phyloP scores from a whole-genome alignment of 2,329 filamentous ascomycete genomes.

The Penicillium rolfsii region DNA sequence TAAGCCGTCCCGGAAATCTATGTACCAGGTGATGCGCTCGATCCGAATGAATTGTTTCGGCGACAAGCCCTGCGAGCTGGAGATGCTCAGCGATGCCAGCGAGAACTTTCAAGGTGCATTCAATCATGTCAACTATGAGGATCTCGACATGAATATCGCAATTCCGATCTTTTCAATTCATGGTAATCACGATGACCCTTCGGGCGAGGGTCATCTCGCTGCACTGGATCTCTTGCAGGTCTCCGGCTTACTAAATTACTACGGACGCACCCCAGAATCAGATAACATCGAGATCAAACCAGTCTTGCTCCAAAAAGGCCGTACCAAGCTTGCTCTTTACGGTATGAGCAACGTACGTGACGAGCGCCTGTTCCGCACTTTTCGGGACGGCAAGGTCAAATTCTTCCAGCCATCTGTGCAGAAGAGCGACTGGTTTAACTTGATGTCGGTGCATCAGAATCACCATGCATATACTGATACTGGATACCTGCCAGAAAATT shows the following conservation, averaged over 20 bases:
- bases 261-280: constrained; percentile 84
- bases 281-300: constrained; percentile 94
- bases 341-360: constrained; percentile 96
- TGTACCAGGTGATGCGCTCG: constrained; percentile 97
- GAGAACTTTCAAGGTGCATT: constrained; percentile 90
- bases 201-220: constrained; percentile 90
- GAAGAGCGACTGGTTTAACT: constrained; percentile 89
- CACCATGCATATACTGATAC: constrained; percentile 90
- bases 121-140: constrained; percentile 95
- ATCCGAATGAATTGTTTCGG: constrained; percentile 91
- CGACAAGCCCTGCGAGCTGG: constrained; percentile 91
- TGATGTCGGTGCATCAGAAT: constrained; percentile 95
- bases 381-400: constrained; percentile 88
- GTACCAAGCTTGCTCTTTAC: constrained; percentile 89
- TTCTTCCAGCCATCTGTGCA: constrained; percentile 85
- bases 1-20: constrained; percentile 90
- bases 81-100: constrained; percentile 90
- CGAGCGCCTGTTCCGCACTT: constrained; percentile 91
- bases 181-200: constrained; percentile 96
- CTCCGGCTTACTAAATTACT: constrained; percentile 92
- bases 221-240: constrained; percentile 90
- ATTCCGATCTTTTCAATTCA: constrained; percentile 99
- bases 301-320: constrained; percentile 87
- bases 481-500: constrained; percentile 90
- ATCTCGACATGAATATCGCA: constrained; percentile 93